Conservation (phyloP, 371 early-diverging fungal species). For the Circinella umbellata region DNA sequence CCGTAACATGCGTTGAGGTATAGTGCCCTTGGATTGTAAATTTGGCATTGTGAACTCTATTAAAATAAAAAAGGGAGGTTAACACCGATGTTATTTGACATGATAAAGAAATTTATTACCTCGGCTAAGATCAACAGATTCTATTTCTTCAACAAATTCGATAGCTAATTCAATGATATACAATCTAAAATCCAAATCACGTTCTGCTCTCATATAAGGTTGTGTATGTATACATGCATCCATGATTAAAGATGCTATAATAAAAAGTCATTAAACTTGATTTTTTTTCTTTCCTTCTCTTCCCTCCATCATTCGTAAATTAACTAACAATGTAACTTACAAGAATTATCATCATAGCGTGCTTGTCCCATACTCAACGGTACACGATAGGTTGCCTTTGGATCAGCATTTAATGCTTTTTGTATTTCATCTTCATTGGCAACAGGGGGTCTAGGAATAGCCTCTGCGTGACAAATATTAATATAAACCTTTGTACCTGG, state of each 20-base stretch:
- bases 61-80: too few species aligned
- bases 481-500: constrained; percentile 59
- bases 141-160: constrained; percentile 69
- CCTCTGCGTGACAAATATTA: constrained; percentile 69
- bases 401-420: constrained; percentile 65
- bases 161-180: constrained; percentile 73
- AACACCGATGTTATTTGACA: too few species aligned
- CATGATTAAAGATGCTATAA: constrained; percentile 37
- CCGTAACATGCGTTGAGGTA: constrained; percentile 61
- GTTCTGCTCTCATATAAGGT: constrained; percentile 55
- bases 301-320: too few species aligned
- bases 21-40: constrained; percentile 60
- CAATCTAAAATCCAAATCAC: constrained; percentile 62
- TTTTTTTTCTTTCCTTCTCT: too few species aligned
- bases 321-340: constrained; percentile 1
- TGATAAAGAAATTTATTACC: constrained; percentile 30
- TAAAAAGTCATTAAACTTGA: not conserved
- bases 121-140: constrained; percentile 52
- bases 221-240: constrained; percentile 75
- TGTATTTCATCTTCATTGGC: constrained; percentile 67
- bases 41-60: constrained; percentile 69
- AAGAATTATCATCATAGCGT: constrained; percentile 20
- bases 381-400: constrained; percentile 64
- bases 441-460: constrained; percentile 63
- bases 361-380: constrained; percentile 67